Conservation (phyloP, 2,329 filamentous ascomycete genomes). For the Magnaporthales sp. region DNA sequence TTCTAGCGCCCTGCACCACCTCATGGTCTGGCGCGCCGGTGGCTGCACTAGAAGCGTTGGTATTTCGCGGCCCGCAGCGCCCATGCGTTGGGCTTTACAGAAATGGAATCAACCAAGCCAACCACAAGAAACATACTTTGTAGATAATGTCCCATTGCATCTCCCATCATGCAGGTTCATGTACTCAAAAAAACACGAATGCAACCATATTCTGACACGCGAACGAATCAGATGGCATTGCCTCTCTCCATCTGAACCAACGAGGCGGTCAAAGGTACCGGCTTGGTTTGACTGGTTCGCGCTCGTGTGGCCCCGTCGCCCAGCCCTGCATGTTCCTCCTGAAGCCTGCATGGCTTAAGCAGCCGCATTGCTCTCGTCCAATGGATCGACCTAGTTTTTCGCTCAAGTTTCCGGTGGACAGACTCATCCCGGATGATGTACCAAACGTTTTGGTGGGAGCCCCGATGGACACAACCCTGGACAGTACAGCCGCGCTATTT, state of each 20-base stretch:
- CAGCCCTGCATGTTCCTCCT: conserved; percentile 4
- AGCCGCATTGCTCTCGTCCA: conserved; percentile 5
- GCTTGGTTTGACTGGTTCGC: background rate
- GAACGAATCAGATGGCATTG: background rate
- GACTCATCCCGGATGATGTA: background rate
- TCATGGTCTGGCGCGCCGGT: conserved; percentile 1
- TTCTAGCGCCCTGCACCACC: conserved; percentile 1
- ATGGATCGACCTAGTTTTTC: conserved; percentile 2
- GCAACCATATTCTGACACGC: background rate
- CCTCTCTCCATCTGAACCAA: background rate
- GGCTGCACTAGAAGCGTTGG: background rate
- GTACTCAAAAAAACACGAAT: background rate
- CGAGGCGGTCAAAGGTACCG: background rate
- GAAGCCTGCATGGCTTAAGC: conserved; percentile 5
- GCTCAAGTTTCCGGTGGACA: background rate
- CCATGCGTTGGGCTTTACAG: background rate
- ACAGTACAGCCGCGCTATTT: background rate
- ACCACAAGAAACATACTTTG: background rate
- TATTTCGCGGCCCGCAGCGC: background rate
- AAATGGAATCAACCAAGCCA: background rate
- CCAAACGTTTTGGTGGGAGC: background rate
- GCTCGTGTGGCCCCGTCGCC: background rate
- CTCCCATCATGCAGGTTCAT: conserved; percentile 1
- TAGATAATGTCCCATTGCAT: conserved; percentile 4
- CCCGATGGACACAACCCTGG: background rate